Evolutionary conservation across 257 asterid genomes (phyloP).

Genomic region (Sherardia arvensis): DNA sequence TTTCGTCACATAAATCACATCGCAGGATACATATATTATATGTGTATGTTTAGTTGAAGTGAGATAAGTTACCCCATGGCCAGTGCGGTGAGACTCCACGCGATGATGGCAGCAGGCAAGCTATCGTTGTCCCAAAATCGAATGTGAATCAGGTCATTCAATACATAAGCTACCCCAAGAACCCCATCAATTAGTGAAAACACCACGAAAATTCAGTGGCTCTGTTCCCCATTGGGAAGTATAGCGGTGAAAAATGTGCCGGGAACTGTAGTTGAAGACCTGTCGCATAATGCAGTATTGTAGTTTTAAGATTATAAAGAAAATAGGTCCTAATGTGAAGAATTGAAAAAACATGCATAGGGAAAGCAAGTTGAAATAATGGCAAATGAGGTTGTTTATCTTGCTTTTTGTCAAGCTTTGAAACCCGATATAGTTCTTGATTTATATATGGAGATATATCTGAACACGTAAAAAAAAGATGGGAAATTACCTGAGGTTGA

Average conservation of each 20-base stretch:
- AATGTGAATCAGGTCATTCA: conserved; percentile 56
- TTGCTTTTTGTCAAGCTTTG: too few species aligned
- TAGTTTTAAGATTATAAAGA: too few species aligned
- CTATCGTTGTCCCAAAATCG: conserved; percentile 54
- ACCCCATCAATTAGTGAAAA: conserved; percentile 73
- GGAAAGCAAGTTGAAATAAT: too few species aligned
- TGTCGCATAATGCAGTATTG: conserved; percentile 15
- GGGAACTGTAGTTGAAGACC: conserved; percentile 63
- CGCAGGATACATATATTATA: background rate
- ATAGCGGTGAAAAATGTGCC: conserved; percentile 79
- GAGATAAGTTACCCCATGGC: conserved; percentile 69
- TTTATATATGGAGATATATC: too few species aligned
- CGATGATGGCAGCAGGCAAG: conserved; percentile 54
- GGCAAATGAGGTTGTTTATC: too few species aligned
- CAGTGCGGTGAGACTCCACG: conserved; percentile 80
- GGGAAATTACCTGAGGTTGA: too few species aligned
- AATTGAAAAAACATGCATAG: too few species aligned
- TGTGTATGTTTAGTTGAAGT: background rate
- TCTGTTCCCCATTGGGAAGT: conserved; percentile 83
- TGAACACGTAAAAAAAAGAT: too few species aligned
- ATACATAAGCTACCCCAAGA: conserved; percentile 58
- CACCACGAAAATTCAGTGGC: conserved; percentile 86
- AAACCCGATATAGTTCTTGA: too few species aligned
- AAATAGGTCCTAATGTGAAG: too few species aligned
- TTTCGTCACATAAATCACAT: too few species aligned